These are phyloP conservation scores for Penicillium desertorum DNA, from an alignment of 495 filamentous ascomycete genomes.

Conservation along the genomic window DNA sequence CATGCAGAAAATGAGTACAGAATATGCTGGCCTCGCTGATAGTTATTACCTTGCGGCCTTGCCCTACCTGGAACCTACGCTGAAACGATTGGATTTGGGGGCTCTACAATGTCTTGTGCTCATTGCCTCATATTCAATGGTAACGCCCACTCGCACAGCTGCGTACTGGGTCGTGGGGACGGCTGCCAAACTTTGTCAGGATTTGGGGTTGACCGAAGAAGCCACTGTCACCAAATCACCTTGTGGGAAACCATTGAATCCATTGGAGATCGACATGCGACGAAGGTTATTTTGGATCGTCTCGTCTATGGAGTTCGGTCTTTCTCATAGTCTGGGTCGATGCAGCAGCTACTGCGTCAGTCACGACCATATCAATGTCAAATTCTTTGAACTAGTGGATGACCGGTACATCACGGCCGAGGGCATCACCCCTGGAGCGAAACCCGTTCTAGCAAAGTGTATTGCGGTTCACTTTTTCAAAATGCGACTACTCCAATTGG, in stretches of 20 bases:
- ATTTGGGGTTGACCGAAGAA: constrained; percentile 81
- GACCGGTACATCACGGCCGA: constrained; percentile 77
- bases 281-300: constrained; percentile 85
- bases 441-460: constrained; percentile 71
- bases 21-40: constrained; percentile 83
- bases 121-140: constrained; percentile 86
- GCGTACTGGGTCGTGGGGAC: constrained; percentile 89
- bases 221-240: constrained; percentile 67
- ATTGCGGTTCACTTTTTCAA: constrained; percentile 89
- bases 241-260: constrained; percentile 50
- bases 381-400: constrained; percentile 73
- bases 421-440: constrained; percentile 67
- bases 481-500: constrained; percentile 84
- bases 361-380: constrained; percentile 76
- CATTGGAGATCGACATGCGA: constrained; percentile 81
- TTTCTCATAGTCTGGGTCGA: constrained; percentile 82
- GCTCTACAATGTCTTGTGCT: constrained; percentile 87
- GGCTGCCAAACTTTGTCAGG: constrained; percentile 79
- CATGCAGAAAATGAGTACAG: constrained; percentile 80
- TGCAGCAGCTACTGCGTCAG: constrained; percentile 77
- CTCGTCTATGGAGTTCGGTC: constrained; percentile 78
- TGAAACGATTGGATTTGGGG: constrained; percentile 77
- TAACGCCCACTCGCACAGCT: constrained; percentile 86
- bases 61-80: constrained; percentile 71
- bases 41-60: constrained; percentile 88